These are phyloP conservation scores for Verticillium albo-atrum DNA, from an alignment of 2,329 filamentous ascomycete genomes.

Conservation along the genomic window DNA sequence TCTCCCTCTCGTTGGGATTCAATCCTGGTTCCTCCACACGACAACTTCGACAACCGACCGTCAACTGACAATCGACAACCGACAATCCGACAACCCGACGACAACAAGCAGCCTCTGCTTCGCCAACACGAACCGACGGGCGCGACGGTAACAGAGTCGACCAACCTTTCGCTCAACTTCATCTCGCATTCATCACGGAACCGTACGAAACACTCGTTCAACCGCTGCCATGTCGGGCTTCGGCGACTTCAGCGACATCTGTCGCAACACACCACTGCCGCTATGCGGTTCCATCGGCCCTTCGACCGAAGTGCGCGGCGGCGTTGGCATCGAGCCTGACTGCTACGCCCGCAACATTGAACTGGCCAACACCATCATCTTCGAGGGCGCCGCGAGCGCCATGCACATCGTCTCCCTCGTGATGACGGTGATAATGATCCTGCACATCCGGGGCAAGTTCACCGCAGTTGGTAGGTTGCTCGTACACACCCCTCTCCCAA, in stretches of 20 bases:
- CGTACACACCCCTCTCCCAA: not conserved
- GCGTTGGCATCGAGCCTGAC: conserved; percentile 74
- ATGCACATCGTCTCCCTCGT: conserved; percentile 86
- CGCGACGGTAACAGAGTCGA: not conserved
- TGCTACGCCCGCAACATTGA: conserved; percentile 96
- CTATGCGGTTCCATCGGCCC: conserved; percentile 82
- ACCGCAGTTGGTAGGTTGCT: conserved; percentile 79
- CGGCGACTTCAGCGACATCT: conserved; percentile 85
- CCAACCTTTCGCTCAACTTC: not conserved
- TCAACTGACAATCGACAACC: too few relatives aligned
- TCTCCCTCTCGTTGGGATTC: not conserved
- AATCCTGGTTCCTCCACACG: not conserved
- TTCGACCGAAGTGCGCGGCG: conserved; percentile 60
- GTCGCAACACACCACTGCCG: conserved; percentile 78
- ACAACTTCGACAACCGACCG: not conserved
- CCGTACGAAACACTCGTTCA: not conserved
- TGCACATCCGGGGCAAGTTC: conserved; percentile 96
- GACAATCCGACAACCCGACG: not conserved
- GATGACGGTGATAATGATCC: conserved; percentile 96
- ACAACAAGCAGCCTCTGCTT: not conserved
- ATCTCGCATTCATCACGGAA: not conserved
- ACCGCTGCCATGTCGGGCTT: conserved; percentile 69
- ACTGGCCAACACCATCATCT: conserved; percentile 97
- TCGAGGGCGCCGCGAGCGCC: conserved; percentile 84
- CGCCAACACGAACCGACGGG: not conserved